Percentiles rank a stretch among this genome's conserved stretches.
phyloP scores from a whole-genome alignment of 257 asterid species.

The Solanum dulcamara region DNA sequence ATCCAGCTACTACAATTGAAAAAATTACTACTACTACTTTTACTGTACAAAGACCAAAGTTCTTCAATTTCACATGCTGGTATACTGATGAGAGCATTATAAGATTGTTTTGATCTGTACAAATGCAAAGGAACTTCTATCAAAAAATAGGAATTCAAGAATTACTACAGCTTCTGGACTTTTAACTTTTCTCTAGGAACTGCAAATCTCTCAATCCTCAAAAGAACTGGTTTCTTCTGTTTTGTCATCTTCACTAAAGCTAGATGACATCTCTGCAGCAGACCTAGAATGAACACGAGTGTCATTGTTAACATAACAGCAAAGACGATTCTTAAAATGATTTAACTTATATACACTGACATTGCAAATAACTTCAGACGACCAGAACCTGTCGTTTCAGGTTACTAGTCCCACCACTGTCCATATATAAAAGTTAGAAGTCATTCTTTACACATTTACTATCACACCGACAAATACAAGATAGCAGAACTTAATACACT shows the following conservation, averaged over 20 bases:
- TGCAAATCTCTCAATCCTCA: conserved; percentile 19
- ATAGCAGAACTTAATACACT: background rate
- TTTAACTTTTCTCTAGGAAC: background rate
- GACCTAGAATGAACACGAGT: conserved; percentile 20
- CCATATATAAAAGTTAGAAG: background rate
- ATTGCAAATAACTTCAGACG: background rate
- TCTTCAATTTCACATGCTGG: background rate
- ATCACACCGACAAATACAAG: background rate
- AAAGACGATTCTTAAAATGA: background rate
- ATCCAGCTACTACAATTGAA: background rate
- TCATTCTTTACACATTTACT: background rate
- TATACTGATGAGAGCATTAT: background rate
- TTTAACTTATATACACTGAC: background rate
- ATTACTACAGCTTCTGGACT: background rate
- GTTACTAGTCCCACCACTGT: background rate
- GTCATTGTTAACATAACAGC: background rate
- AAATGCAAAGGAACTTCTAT: background rate
- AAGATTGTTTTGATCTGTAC: background rate
- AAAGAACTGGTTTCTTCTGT: conserved; percentile 63
- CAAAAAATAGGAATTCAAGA: background rate
- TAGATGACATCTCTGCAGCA: conserved; percentile 47
- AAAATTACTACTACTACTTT: background rate
- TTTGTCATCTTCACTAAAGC: conserved; percentile 57
- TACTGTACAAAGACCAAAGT: background rate
- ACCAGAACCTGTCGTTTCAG: background rate